Evolutionary conservation across 768 basidiomycete genomes (phyloP).

Genomic region (Leccinum arenicola): DNA sequence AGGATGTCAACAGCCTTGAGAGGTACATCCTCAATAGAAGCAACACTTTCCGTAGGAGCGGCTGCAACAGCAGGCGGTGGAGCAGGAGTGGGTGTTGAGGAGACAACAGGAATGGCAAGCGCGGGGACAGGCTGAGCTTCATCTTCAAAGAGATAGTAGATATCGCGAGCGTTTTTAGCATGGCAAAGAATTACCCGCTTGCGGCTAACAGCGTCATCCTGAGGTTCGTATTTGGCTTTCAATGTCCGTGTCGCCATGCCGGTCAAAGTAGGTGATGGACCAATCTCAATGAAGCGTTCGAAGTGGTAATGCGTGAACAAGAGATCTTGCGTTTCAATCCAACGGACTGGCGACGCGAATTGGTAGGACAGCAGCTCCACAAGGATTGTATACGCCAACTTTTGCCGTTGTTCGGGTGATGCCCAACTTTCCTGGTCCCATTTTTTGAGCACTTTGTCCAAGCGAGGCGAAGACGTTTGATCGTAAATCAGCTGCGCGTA

Average conservation of each 20-base stretch:
- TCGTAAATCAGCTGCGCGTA: constrained; percentile 96
- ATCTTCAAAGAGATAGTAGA: constrained; percentile 97
- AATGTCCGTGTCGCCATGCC: constrained; percentile 91
- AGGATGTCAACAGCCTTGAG: constrained; percentile 90
- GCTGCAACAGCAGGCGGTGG: constrained; percentile 42
- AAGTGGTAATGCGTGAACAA: constrained; percentile 85
- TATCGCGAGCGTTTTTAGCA: constrained; percentile 93
- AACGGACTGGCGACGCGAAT: constrained; percentile 96
- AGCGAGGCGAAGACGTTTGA: constrained; percentile 91
- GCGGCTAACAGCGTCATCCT: constrained; percentile 81
- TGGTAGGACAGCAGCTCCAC: constrained; percentile 98
- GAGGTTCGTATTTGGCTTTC: constrained; percentile 89
- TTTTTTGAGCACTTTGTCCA: constrained; percentile 89
- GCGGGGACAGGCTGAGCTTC: constrained; percentile 42
- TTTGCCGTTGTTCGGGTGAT: constrained; percentile 76
- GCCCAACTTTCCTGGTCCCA: constrained; percentile 95
- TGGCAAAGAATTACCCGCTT: constrained; percentile 85
- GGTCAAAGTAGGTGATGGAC: constrained; percentile 93
- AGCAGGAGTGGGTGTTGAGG: constrained; percentile 41
- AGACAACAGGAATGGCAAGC: constrained; percentile 35
- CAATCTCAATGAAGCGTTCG: constrained; percentile 93
- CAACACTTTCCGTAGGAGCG: constrained; percentile 59
- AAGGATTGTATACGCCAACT: constrained; percentile 92
- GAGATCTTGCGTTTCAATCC: constrained; percentile 98
- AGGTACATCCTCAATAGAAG: constrained; percentile 84